Conservation (phyloP, 495 filamentous ascomycete species). For the Aspergillus nidulans region DNA sequence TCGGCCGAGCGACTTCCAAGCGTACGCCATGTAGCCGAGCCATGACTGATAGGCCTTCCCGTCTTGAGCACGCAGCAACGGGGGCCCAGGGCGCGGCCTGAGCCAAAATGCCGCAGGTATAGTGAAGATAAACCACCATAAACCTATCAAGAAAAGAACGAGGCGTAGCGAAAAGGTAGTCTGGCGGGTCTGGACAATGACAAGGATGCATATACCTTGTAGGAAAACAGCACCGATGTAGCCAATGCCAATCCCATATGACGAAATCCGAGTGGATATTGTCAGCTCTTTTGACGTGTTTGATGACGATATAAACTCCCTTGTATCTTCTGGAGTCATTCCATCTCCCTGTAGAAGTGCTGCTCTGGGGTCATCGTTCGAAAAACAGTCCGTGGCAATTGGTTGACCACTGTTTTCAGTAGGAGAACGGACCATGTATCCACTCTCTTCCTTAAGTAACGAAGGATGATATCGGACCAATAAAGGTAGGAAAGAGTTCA, state of each 20-base stretch:
- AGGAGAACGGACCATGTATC: not conserved
- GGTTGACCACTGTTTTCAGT: not conserved
- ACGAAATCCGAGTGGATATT: slow-evolving; percentile 81
- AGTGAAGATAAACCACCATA: slow-evolving; percentile 95
- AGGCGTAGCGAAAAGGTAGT: slow-evolving; percentile 75
- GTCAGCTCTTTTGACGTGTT: slow-evolving; percentile 58
- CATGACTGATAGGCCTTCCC: slow-evolving; percentile 43
- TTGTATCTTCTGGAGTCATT: slow-evolving; percentile 1
- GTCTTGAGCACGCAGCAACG: slow-evolving; percentile 43
- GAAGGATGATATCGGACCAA: slow-evolving; percentile 73
- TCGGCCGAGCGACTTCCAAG: slow-evolving; percentile 80
- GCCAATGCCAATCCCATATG: slow-evolving; percentile 84
- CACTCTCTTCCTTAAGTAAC: slow-evolving; percentile 18
- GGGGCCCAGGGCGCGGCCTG: slow-evolving; percentile 84
- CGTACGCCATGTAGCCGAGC: slow-evolving; percentile 65
- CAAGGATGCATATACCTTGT: slow-evolving; percentile 69
- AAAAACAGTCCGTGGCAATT: not conserved
- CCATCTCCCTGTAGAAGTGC: slow-evolving; percentile 23
- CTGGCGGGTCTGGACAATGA: slow-evolving; percentile 64
- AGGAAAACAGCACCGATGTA: slow-evolving; percentile 79
- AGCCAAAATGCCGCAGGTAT: slow-evolving; percentile 87
- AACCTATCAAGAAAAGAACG: slow-evolving; percentile 78
- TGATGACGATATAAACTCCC: slow-evolving; percentile 8
- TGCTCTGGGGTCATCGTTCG: slow-evolving; percentile 29
- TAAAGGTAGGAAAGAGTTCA: slow-evolving; percentile 80